Base-by-base conservation (phyloP, 2,329 filamentous ascomycete species). In the Zopfia rhizophila region DNA sequence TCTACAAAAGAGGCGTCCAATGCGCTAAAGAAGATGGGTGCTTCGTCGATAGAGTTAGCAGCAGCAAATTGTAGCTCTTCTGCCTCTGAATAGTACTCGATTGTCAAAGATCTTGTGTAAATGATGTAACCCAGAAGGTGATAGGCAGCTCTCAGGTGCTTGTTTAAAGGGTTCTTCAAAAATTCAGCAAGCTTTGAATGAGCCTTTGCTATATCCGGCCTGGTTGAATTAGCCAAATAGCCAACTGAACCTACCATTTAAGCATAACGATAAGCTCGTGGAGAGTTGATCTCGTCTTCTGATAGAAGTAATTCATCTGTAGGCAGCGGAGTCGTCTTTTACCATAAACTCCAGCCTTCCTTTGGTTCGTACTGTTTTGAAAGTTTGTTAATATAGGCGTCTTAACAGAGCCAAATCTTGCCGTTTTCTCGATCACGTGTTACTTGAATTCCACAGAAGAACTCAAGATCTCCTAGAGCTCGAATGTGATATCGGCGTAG, bases 1-100 rank as follows among this genome's bases (percentile, higher is more conserved):
- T 56, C 46, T 3, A 40, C 47, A 37, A 47, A 60, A 3, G 42
- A 44, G n/a, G 52, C 48, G 29, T 61, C 55, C 29, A 37, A 46
- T 29, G 45, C 33, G 13, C 46, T 45, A 25, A 32, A 39, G 29
- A 59, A 58, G 3, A 43, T 6, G 27, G 32, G 30, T 10, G 44
- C 28, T 4, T 33, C n/a, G 14, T 22, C 25, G n/a, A 7, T 21
- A 30, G 11, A n/a, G n/a, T n/a, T n/a, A n/a, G n/a, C n/a, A n/a
- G n/a, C n/a, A n/a, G n/a, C n/a, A n/a, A n/a, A n/a, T n/a, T n/a
- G n/a, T n/a, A n/a, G n/a, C n/a, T n/a, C n/a, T n/a, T n/a, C n/a
- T n/a, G n/a, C n/a, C 23, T 36, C 24, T 16, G 14, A 14, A n/a
- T 31, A 12, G 7, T 31, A n/a, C 35, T 24, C 3, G 13, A 54